Base-by-base conservation (phyloP, 2,329 filamentous ascomycete species). In the Xylariaceae sp. region DNA sequence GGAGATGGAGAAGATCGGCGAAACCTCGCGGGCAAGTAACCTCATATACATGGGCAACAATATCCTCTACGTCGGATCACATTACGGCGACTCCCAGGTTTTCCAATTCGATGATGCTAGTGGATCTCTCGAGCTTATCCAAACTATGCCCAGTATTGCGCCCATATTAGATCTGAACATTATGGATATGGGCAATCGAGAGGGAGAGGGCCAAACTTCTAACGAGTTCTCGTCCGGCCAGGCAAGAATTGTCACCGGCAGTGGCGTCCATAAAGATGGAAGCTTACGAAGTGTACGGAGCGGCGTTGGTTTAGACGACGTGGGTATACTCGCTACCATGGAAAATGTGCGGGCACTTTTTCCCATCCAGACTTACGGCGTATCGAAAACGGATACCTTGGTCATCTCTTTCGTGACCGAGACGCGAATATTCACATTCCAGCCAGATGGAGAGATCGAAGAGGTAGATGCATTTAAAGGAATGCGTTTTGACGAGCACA, bases 151-250 rank as follows among this genome's bases (percentile, higher is more conserved):
- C 3, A 98, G 95, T 57, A 88, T 97, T 53, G 89, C 87, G 0
- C 93, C 93, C 0, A 87, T 98, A 32, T 68, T 97, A 30, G 93
- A 98, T 60, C 96, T 98, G 54, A 84, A 87, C 1, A 81, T 98
- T 13, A 95, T 97, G 89, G 93, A 97, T 57, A 86, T 97, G 74
- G 91, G 90, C 1, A 90, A 89, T 53, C 76, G 88, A 42, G 83
- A 87, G 45, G 84, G 84, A 17, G 85, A 93, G 49, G 80, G 75
- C 8, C 83, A 88, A 43, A 64, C 72, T 15, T 85, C 84, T 3
- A 94, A 93, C 55, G 87, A 93, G 48, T 98, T 95, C 57, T 95
- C 90, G 0, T 95, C 91, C 1, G 93, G 93, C 0, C 91, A 98
- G 64, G 90, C 93, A 34, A 80, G 90, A 30, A 87, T 98, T 46